Evolutionary conservation across 805 yeast genomes (phyloP), one percentile per base, ranked within the genome.

Genomic region (Spathaspora gorwiae): DNA sequence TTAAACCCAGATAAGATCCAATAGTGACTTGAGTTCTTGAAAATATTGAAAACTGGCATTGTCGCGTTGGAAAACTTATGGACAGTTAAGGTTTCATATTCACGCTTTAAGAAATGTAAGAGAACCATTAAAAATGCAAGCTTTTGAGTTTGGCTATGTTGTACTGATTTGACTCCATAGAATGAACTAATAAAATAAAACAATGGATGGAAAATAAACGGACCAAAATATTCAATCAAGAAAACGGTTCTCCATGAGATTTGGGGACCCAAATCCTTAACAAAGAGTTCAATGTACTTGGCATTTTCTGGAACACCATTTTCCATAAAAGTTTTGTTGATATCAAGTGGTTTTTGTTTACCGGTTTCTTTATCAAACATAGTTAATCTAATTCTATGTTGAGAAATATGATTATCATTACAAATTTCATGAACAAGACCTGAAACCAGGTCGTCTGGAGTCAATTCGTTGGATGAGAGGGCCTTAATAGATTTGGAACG

Each of bases 261-360:
- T 66, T 94, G 99, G 0, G 90, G 90, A 15, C 99, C 99, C 49
- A 92, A 72, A 60, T 92, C 99, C 63, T 92, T 90, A 45, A 86
- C 86, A 51, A 68, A 78, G 11, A 90, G 69, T 11, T 66, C 72
- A 24, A 72, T 55, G 8, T 70, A 53, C 2, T 50, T 38, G 10
- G 56, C 57, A 0, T 59, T 64, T 9, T 62, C 67, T 19, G 67
- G 65, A 36, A 70, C 58, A 1, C 79, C 78, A 47, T 75, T 75
- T n/a, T 65, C 72, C 30, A 60, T 64, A 35, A 84, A 65, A 13
- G 77, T 62, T 43, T 72, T 70, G 35, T 68, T 68, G 24, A 65
- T 56, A 46, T 71, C 72, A 59, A 64, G 35, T 50, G 54, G 44
- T 39, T 44, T 47, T 45, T 55, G 42, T 46, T 42, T 38, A 49